A percentile compares a stretch with the other conserved stretches of the same genome.
Evolutionary conservation across 257 asterid genomes (phyloP).

Genomic region (Leptodermis oblonga): DNA sequence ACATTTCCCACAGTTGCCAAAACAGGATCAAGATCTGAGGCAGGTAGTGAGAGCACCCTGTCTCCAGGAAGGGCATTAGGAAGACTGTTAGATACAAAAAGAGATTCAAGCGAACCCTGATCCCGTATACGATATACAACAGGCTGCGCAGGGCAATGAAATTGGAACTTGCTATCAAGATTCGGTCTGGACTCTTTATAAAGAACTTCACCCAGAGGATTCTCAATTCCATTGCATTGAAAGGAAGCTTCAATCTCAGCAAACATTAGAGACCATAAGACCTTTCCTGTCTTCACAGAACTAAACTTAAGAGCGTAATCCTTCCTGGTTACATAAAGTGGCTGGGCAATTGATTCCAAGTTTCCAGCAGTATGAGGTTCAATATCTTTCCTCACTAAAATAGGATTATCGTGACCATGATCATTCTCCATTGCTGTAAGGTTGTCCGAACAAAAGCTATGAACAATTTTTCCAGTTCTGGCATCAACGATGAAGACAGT

Average conservation of each 20-base stretch:
- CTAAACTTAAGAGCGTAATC: slow-evolving; percentile 68
- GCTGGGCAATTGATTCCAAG: slow-evolving; percentile 35
- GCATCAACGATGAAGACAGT: slow-evolving; percentile 68
- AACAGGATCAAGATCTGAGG: slow-evolving; percentile 25
- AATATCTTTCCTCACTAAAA: slow-evolving; percentile 36
- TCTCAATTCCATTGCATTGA: slow-evolving; percentile 51
- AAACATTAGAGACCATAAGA: slow-evolving; percentile 70
- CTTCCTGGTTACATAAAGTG: slow-evolving; percentile 72
- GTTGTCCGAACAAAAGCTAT: slow-evolving; percentile 51
- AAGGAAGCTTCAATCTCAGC: slow-evolving; percentile 77
- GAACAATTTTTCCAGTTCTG: slow-evolving; percentile 63
- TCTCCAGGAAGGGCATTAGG: slow-evolving; percentile 51
- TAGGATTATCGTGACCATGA: slow-evolving; percentile 42
- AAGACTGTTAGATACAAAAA: slow-evolving; percentile 33
- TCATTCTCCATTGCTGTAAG: slow-evolving; percentile 33
- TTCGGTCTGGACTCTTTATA: slow-evolving; percentile 21
- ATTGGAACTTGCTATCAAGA: slow-evolving; percentile 29
- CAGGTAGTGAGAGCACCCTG: slow-evolving; percentile 44
- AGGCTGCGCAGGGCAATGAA: slow-evolving; percentile 49
- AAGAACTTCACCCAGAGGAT: slow-evolving; percentile 34
- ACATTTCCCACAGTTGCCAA: slow-evolving; percentile 25
- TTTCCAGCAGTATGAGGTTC: slow-evolving; percentile 35
- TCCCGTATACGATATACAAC: slow-evolving; percentile 59
- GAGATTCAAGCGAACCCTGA: slow-evolving; percentile 47
- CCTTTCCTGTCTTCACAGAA: slow-evolving; percentile 60